Percentiles rank a stretch among this genome's conserved stretches.
Conservation (phyloP, 208 protist genomes). For the Acanthamoeba triangularis region DNA sequence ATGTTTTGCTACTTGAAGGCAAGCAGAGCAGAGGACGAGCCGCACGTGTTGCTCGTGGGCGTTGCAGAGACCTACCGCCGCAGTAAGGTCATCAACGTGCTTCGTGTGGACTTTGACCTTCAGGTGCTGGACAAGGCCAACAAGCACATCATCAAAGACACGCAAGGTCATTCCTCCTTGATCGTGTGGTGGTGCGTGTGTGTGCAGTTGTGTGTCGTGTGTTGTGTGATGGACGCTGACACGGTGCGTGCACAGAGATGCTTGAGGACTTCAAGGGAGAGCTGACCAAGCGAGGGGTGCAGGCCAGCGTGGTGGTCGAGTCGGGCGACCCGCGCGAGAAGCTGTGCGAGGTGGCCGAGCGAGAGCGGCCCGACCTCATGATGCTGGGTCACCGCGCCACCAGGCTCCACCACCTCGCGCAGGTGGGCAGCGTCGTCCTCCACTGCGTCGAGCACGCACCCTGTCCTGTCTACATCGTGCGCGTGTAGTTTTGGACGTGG, state of each 20-base stretch:
- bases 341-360: conserved; percentile 31
- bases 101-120: conserved; percentile 19
- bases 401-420: background rate
- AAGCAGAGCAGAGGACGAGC: background rate
- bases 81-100: conserved; percentile 12
- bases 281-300: background rate
- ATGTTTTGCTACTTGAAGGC: too few relatives aligned
- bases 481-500: too few relatives aligned
- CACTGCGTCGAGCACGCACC: conserved; percentile 28
- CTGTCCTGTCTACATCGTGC: conserved; percentile 7
- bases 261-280: background rate
- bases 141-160: background rate
- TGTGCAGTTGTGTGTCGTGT: background rate
- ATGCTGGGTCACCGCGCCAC: background rate
- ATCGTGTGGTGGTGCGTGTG: background rate
- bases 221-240: background rate
- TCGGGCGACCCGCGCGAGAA: conserved; percentile 12
- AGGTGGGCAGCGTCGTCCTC: conserved; percentile 13
- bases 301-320: background rate
- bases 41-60: background rate
- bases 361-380: background rate
- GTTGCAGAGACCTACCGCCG: background rate
- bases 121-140: conserved; percentile 29
- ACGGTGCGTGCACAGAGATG: background rate
- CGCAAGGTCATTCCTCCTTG: background rate